Conservation (phyloP, 2,329 filamentous ascomycete genomes). For the Coccinonectria pachysandricola region DNA sequence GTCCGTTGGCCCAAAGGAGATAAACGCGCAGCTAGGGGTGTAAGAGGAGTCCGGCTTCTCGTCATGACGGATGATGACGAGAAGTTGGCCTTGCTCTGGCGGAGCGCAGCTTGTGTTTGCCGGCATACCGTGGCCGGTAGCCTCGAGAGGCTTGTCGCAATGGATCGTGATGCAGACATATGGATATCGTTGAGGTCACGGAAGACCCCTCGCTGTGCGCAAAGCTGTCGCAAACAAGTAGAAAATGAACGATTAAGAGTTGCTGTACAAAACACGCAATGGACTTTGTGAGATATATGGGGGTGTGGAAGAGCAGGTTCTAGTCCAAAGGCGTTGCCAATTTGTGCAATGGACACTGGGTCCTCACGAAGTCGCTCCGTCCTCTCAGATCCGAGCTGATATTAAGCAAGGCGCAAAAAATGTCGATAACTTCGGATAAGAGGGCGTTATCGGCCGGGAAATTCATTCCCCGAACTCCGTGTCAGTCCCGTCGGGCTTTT, state of each 20-base stretch:
- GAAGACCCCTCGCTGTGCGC: no score
- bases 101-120: conserved; percentile 17
- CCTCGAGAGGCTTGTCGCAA: conserved; percentile 23
- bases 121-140: conserved; percentile 21
- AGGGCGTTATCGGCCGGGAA: conserved; percentile 21
- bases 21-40: conserved; percentile 6
- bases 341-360: conserved; percentile 18
- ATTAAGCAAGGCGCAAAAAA: conserved; percentile 19
- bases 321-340: conserved; percentile 14
- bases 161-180: conserved; percentile 24
- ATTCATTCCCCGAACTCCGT: conserved; percentile 25
- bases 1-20: conserved; percentile 25
- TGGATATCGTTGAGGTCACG: conserved; percentile 12
- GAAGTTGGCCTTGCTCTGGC: conserved; percentile 6
- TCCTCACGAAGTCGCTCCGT: conserved; percentile 14
- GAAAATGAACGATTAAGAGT: conserved; percentile 2
- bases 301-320: no score
- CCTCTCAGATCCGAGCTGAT: conserved; percentile 23
- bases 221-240: no score
- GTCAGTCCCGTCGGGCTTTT: conserved; percentile 12
- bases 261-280: no score
- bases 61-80: conserved; percentile 6
- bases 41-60: conserved; percentile 12
- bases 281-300: no score
- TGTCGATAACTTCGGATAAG: conserved; percentile 19